Evolutionary conservation across 108 stramenopile species (phyloP).

Genomic region (Cylindrotheca closterium): DNA sequence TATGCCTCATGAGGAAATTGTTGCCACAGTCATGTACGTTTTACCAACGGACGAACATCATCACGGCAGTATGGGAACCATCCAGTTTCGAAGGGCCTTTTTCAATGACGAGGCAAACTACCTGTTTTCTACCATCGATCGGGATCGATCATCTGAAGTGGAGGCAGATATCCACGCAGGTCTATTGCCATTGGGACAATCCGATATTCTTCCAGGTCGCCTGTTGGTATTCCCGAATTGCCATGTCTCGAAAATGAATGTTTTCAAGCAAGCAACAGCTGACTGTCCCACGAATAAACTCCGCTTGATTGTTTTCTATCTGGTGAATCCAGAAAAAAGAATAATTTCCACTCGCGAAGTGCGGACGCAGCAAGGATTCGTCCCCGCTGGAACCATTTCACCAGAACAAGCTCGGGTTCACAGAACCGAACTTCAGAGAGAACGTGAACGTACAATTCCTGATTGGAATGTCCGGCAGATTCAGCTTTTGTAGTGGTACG

Average conservation of each 20-base stretch:
- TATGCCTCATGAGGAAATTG: slow-evolving; percentile 25
- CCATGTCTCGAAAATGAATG: slow-evolving; percentile 7
- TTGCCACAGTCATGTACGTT: slow-evolving; percentile 15
- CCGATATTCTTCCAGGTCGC: slow-evolving; percentile 11
- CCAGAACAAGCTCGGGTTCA: slow-evolving; percentile 12
- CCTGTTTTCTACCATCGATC: not conserved
- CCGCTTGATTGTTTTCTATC: slow-evolving; percentile 22
- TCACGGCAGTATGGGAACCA: slow-evolving; percentile 17
- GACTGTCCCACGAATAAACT: not conserved
- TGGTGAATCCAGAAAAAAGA: slow-evolving; percentile 23
- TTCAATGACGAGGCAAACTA: slow-evolving; percentile 4
- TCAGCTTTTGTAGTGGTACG: not conserved
- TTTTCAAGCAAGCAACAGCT: not conserved
- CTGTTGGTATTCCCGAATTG: slow-evolving; percentile 32
- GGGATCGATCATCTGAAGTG: not conserved
- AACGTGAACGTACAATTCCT: slow-evolving; percentile 18
- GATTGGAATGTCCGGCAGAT: slow-evolving; percentile 32
- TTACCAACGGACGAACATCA: not conserved
- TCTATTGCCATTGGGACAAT: slow-evolving; percentile 13
- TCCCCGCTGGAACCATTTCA: slow-evolving; percentile 6
- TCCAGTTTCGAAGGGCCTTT: slow-evolving; percentile 14
- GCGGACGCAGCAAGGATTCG: slow-evolving; percentile 14
- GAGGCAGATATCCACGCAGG: not conserved
- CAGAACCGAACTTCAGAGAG: slow-evolving; percentile 22
- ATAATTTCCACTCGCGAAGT: slow-evolving; percentile 28